phyloP scores from a whole-genome alignment of 1,139 yeast genomes.

The Suzukiozyma palmioleophila region DNA sequence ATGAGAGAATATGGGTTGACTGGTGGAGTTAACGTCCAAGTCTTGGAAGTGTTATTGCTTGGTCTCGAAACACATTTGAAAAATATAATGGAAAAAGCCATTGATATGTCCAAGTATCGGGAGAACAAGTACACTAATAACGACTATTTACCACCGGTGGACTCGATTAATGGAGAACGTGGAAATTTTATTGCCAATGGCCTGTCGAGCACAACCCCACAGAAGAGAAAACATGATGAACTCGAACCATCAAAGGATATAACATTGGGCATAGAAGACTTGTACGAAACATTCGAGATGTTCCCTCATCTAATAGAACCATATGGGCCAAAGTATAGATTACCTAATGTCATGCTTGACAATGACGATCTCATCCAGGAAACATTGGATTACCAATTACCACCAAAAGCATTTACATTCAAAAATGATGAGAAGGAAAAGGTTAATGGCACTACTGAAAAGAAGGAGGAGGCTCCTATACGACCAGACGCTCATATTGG shows the following conservation, averaged over 20 bases:
- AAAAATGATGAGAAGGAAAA: conserved; percentile 11
- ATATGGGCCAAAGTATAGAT: conserved; percentile 52
- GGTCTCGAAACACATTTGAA: conserved; percentile 81
- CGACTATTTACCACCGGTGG: conserved; percentile 20
- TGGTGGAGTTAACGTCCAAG: conserved; percentile 69
- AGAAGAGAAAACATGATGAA: conserved; percentile 18
- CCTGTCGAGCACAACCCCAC: conserved; percentile 3
- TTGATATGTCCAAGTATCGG: conserved; percentile 65
- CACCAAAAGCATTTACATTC: conserved; percentile 20
- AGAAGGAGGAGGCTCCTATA: conserved; percentile 3
- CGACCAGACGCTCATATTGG: conserved; percentile 43
- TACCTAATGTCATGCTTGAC: conserved; percentile 49
- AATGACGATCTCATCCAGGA: conserved; percentile 49
- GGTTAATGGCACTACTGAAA: conserved; percentile 2
- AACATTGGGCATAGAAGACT: conserved; percentile 59
- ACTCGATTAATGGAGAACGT: conserved; percentile 15
- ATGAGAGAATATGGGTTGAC: conserved; percentile 91
- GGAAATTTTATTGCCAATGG: conserved; percentile 5
- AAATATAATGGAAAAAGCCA: conserved; percentile 67
- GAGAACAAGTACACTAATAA: conserved; percentile 49
- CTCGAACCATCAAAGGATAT: conserved; percentile 12
- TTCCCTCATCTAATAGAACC: conserved; percentile 69
- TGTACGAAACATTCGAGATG: conserved; percentile 58
- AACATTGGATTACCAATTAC: conserved; percentile 41
- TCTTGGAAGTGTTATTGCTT: conserved; percentile 68